Conservation (phyloP, 192 early-diverging fungal species). For the Coemansia sp. region DNA sequence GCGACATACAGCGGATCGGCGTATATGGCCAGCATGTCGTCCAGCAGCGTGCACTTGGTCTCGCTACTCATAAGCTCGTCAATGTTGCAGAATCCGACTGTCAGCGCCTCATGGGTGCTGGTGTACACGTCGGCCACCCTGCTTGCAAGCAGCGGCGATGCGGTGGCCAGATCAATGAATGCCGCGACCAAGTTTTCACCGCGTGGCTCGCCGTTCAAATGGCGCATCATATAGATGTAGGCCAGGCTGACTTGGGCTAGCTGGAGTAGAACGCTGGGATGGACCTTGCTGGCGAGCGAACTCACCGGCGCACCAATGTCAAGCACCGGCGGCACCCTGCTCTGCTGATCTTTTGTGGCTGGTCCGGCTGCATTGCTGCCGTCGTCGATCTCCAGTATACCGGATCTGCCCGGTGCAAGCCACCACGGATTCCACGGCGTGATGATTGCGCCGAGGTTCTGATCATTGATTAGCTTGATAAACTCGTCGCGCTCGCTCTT, state of each 20-base stretch:
- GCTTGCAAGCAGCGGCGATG: constrained; percentile 21
- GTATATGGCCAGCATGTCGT: constrained; percentile 27
- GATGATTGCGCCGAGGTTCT: constrained; percentile 14
- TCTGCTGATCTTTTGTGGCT: not conserved
- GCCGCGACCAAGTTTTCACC: constrained; percentile 10
- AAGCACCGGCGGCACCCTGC: not conserved
- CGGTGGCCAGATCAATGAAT: constrained; percentile 11
- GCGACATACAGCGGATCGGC: constrained; percentile 10
- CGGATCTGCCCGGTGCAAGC: not conserved
- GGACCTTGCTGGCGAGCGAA: constrained; percentile 23
- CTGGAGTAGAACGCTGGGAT: constrained; percentile 46
- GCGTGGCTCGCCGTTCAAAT: constrained; percentile 32
- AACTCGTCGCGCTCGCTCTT: constrained; percentile 21
- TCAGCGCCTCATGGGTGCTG: constrained; percentile 29
- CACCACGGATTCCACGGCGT: constrained; percentile 43
- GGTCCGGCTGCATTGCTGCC: not conserved
- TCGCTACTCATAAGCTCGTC: constrained; percentile 15
- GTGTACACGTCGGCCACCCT: constrained; percentile 24
- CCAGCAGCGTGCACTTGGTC: constrained; percentile 20
- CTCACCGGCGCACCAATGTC: constrained; percentile 30
- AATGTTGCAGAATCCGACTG: constrained; percentile 18
- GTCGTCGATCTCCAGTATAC: constrained; percentile 8
- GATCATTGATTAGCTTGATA: constrained; percentile 10
- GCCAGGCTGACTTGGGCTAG: constrained; percentile 33
- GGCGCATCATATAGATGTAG: constrained; percentile 47